Base-by-base conservation (phyloP, 2,329 filamentous ascomycete species). In the Talaromyces sp. region DNA sequence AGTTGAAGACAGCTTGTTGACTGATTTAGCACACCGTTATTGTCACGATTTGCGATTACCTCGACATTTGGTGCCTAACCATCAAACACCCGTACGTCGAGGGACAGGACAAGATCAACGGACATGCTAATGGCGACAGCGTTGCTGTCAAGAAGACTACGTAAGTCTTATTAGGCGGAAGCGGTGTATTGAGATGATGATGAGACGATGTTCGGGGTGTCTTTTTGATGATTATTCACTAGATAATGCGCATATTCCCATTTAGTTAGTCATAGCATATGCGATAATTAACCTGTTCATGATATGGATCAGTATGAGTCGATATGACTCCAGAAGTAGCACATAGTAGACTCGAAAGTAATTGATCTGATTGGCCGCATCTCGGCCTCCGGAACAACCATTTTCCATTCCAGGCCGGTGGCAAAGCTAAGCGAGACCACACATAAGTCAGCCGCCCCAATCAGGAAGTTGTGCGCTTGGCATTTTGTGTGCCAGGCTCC, bases 41-140 rank as follows among this genome's bases (percentile, higher is more conserved):
- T 70, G 92, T 95, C 66, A 96, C 92, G 35, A 98, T 99, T 71
- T 99, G 95, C 80, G 95, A 99, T 77, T 97, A 96, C 77, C 84
- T 98, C 67, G 95, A 99, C 76, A 99, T 99, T 70, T 98, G 93
- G 92, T 99, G 95, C 76, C 83, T 99, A 76, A 96, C 91, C 1
- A 99, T 99, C 81, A 99, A 99, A 85, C 89, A 98, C 72, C 87
- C 87, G 0, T 83, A 84, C 67, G 75, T 81, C 41, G 81, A 83
- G 64, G 76, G 73, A 52, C 71, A 76, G 64, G 68, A 72, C 61
- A 35, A 50, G 11, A 19, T 47, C 31, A 47, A 61, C 4, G 50
- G 37, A 22, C 68, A 69, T 37, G 75, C 73, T 60, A 70, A 69
- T 25, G 50, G 69, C 22, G 67, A 72, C 49, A 63, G 50, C 7